Percentiles rank a stretch among this genome's conserved stretches.
phyloP scores from a whole-genome alignment of 805 yeast species.

The Peterozyma xylosa region DNA sequence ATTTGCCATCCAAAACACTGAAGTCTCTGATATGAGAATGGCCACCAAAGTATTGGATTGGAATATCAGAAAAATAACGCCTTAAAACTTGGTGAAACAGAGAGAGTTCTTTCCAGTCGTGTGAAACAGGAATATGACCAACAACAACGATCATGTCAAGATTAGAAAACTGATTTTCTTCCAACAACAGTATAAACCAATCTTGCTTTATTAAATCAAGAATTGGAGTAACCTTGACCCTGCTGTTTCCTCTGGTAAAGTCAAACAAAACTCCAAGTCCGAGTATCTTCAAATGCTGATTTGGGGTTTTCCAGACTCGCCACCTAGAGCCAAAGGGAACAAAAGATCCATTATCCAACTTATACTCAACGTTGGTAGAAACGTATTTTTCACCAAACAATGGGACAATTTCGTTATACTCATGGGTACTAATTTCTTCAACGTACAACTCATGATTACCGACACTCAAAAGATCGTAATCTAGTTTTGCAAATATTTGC shows the following conservation, averaged over 20 bases:
- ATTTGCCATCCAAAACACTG: conserved; percentile 51
- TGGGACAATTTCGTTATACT: conserved; percentile 51
- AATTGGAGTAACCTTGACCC: conserved; percentile 60
- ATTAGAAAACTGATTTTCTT: conserved; percentile 20
- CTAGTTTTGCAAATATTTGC: conserved; percentile 52
- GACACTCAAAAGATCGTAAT: conserved; percentile 72
- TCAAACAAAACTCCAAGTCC: conserved; percentile 78
- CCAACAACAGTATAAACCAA: conserved; percentile 56
- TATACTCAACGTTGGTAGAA: conserved; percentile 63
- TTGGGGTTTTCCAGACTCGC: conserved; percentile 57
- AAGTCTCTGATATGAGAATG: conserved; percentile 91
- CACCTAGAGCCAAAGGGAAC: conserved; percentile 64
- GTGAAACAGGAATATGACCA: conserved; percentile 73
- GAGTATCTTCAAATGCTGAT: conserved; percentile 42
- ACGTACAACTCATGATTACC: conserved; percentile 90
- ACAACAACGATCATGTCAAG: conserved; percentile 64
- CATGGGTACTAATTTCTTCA: conserved; percentile 55
- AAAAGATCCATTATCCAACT: conserved; percentile 32
- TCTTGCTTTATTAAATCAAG: conserved; percentile 40
- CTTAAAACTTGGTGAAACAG: conserved; percentile 45
- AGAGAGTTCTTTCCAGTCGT: conserved; percentile 46
- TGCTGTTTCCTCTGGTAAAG: conserved; percentile 50
- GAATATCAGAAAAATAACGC: conserved; percentile 44
- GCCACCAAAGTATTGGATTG: conserved; percentile 88
- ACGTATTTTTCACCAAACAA: conserved; percentile 60